Base-by-base conservation (phyloP, 495 filamentous ascomycete genomes). In the Podospora pseudocomata region DNA sequence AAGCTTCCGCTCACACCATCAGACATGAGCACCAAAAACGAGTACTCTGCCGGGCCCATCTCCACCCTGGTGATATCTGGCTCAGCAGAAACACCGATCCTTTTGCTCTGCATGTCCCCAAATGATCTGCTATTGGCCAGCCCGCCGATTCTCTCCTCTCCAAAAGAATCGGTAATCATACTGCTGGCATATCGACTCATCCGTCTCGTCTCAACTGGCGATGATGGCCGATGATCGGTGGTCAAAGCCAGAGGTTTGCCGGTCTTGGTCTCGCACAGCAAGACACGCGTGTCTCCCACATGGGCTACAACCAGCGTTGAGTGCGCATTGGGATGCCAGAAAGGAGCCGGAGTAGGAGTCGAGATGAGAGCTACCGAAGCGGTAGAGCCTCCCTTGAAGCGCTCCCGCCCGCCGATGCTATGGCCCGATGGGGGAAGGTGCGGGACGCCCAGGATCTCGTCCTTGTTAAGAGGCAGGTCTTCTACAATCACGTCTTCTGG, bases 101-200 rank as follows among this genome's bases (percentile, higher is more conserved):
- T 91, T 77, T 99, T 99, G 49, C 89, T 91, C 64, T 85, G 86
- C 72, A 97, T 90, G 79, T 98, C 95, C 34, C 95, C 95, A 72
- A 99, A 97, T 2, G 94, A 85, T 5, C 95, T 91, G 9, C 91
- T 94, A 80, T 99, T 99, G 72, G 95, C 95, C 0, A 99, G 86
- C 0, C 94, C 93, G 64, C 88, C 88, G 81, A 99, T 93, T 68
- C 95, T 92, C 77, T 98, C 96, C 78, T 99, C 96, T 73, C 95
- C 95, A 74, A 98, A 98, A 18, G 92, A 95, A 76, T 99, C 95
- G 0, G 94, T 96, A 26, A 96, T 88, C 71, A 99, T 94, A 0
- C 90, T 91, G 54, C 73, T 75, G 65, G 78, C 92, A 73, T 91
- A 97, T 63, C 94, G 90, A 5, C 93, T 89, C 39, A 99, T 85